Conservation (phyloP, 176 grass and related monocot species). For the Rhynchospora tenuis region DNA sequence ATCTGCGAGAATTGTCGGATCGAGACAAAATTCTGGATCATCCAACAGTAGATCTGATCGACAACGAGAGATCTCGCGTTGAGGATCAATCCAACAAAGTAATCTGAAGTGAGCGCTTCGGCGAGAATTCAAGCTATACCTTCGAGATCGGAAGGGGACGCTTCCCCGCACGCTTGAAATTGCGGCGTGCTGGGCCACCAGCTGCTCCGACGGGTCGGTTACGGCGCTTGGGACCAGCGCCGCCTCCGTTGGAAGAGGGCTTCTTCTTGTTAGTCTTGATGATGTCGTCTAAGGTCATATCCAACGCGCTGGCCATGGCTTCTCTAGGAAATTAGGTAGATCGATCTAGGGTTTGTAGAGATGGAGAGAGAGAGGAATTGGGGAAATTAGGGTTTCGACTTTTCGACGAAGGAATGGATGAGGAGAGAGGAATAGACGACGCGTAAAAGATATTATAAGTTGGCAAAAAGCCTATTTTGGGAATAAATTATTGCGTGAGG, state of each 20-base stretch:
- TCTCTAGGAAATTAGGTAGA: slow-evolving; percentile 4
- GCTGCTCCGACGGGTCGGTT: slow-evolving; percentile 19
- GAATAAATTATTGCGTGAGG: neutral
- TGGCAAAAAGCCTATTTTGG: neutral
- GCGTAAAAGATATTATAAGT: slow-evolving; percentile 19
- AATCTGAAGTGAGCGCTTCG: slow-evolving; percentile 11
- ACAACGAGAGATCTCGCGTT: slow-evolving; percentile 21
- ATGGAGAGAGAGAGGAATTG: neutral
- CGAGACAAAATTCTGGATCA: slow-evolving; percentile 7
- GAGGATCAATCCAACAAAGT: neutral
- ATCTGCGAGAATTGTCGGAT: slow-evolving; percentile 9
- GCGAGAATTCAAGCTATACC: slow-evolving; percentile 40
- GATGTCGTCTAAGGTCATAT: slow-evolving; percentile 95
- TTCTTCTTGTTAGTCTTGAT: slow-evolving; percentile 99
- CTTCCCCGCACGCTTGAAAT: slow-evolving; percentile 67
- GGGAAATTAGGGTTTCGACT: slow-evolving; percentile 40
- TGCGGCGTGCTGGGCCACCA: slow-evolving; percentile 49
- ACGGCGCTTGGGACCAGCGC: slow-evolving; percentile 37
- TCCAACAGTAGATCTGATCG: slow-evolving; percentile 28
- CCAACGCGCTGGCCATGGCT: slow-evolving; percentile 70
- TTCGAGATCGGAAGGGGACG: slow-evolving; percentile 76
- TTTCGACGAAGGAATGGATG: neutral
- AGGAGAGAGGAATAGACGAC: slow-evolving; percentile 9
- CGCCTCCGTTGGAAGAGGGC: slow-evolving; percentile 26
- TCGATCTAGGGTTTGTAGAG: slow-evolving; percentile 20